These are phyloP conservation scores for Plantago major DNA, from an alignment of 257 asterid species.

Conservation along the genomic window DNA sequence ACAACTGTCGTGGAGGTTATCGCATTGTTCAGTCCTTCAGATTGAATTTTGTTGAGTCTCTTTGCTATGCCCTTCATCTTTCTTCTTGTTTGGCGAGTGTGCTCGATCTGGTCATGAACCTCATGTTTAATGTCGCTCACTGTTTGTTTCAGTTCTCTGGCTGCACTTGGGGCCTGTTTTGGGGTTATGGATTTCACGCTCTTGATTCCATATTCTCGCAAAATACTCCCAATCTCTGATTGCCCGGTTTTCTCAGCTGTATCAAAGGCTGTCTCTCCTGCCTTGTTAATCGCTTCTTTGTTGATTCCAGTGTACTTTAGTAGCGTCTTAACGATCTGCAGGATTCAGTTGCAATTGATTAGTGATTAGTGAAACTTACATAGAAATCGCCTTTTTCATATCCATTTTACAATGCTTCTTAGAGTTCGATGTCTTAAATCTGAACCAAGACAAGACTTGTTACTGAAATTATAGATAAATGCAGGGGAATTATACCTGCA, in stretches of 20 bases:
- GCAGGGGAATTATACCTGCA: slow-evolving; percentile 31
- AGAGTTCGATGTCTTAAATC: no score
- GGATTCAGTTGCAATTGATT: background rate
- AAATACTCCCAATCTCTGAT: slow-evolving; percentile 34
- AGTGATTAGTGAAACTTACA: background rate
- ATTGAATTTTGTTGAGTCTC: slow-evolving; percentile 67
- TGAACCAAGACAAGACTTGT: no score
- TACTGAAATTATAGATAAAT: background rate
- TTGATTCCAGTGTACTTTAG: slow-evolving; percentile 40
- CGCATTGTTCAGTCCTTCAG: slow-evolving; percentile 73
- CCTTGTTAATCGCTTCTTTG: slow-evolving; percentile 57
- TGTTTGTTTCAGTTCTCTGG: slow-evolving; percentile 58
- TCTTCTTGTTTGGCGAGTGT: slow-evolving; percentile 54
- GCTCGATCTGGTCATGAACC: slow-evolving; percentile 62
- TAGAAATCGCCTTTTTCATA: no score
- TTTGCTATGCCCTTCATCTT: slow-evolving; percentile 53
- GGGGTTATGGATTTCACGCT: slow-evolving; percentile 42
- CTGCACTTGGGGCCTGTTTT: slow-evolving; percentile 29
- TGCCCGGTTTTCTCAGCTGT: slow-evolving; percentile 54
- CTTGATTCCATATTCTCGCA: slow-evolving; percentile 45
- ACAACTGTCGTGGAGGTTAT: slow-evolving; percentile 76
- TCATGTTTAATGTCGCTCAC: slow-evolving; percentile 76
- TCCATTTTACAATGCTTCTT: no score
- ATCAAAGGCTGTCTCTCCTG: slow-evolving; percentile 68
- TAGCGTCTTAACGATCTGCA: slow-evolving; percentile 52